A percentile compares a stretch with the other conserved stretches of the same genome.
Evolutionary conservation across 2,329 filamentous ascomycete genomes (phyloP).

Genomic region (Colletotrichum australisinense): DNA sequence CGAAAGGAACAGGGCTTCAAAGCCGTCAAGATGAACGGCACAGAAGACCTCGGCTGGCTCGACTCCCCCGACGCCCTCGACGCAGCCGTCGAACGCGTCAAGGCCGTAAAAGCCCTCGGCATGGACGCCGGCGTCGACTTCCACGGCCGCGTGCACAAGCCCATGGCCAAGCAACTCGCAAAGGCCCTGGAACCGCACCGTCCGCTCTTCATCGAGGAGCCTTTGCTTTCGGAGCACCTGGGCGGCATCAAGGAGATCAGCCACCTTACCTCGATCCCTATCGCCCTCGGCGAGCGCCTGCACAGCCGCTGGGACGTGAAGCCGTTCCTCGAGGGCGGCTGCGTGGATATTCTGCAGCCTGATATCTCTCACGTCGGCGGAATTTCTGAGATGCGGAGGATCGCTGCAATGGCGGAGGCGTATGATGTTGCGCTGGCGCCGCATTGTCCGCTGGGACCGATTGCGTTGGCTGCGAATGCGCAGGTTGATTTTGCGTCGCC

Average conservation of each 20-base stretch:
- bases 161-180: slow-evolving; percentile 84
- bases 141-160: slow-evolving; percentile 80
- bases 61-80: slow-evolving; percentile 76
- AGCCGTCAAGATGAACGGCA: slow-evolving; percentile 83
- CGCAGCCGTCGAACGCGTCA: slow-evolving; percentile 73
- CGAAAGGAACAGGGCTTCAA: slow-evolving; percentile 72
- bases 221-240: slow-evolving; percentile 75
- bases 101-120: slow-evolving; percentile 75
- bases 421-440: slow-evolving; percentile 81
- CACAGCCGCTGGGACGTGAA: slow-evolving; percentile 81
- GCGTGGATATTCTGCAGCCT: slow-evolving; percentile 79
- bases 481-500: slow-evolving; percentile 71
- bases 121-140: slow-evolving; percentile 83
- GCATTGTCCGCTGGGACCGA: slow-evolving; percentile 79
- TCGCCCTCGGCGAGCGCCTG: slow-evolving; percentile 78
- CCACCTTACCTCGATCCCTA: slow-evolving; percentile 68
- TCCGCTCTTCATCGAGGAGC: slow-evolving; percentile 81
- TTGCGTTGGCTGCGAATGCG: slow-evolving; percentile 77
- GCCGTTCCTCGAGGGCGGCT: slow-evolving; percentile 74
- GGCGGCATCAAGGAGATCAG: slow-evolving; percentile 72
- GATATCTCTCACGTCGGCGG: slow-evolving; percentile 80
- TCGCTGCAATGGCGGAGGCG: slow-evolving; percentile 77
- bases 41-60: slow-evolving; percentile 80
- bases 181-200: slow-evolving; percentile 73
- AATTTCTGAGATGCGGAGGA: slow-evolving; percentile 76